Evolutionary conservation across 805 yeast genomes (phyloP).

Genomic region (Candida broadrunensis): DNA sequence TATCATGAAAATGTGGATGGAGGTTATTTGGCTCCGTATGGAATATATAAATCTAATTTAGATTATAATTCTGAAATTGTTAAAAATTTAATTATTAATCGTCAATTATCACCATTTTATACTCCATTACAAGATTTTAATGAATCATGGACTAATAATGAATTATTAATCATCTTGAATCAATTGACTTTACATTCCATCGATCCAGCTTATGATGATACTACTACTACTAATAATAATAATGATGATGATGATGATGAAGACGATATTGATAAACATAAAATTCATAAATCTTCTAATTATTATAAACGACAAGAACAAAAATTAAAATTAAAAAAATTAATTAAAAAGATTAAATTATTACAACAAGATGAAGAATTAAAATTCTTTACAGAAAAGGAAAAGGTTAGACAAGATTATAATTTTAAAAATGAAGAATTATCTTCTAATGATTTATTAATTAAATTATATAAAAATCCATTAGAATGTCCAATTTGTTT

Average conservation of each 20-base stretch:
- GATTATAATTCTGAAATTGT: conserved; percentile 77
- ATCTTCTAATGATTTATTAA: conserved; percentile 45
- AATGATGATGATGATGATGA: conserved; percentile 64
- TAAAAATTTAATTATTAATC: conserved; percentile 60
- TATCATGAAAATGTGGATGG: conserved; percentile 83
- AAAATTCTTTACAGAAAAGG: conserved; percentile 26
- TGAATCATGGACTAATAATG: conserved; percentile 66
- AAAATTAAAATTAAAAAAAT: conserved; percentile 42
- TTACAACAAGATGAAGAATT: conserved; percentile 33
- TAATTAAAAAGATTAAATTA: conserved; percentile 27
- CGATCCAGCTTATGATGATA: conserved; percentile 46
- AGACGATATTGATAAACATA: conserved; percentile 64
- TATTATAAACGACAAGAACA: conserved; percentile 48
- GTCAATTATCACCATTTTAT: conserved; percentile 85
- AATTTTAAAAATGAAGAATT: conserved; percentile 19
- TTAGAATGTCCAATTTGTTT: conserved; percentile 95
- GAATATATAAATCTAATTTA: conserved; percentile 73
- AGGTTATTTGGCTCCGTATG: conserved; percentile 89
- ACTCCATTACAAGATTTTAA: conserved; percentile 84
- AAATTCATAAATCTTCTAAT: conserved; percentile 47
- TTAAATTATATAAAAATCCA: conserved; percentile 62
- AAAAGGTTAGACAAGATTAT: conserved; percentile 6
- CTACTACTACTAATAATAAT: conserved; percentile 49
- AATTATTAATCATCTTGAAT: conserved; percentile 48
- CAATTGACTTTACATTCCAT: conserved; percentile 58